These are phyloP conservation scores for Boletus sp. DNA, from an alignment of 768 basidiomycete species.

Conservation along the genomic window DNA sequence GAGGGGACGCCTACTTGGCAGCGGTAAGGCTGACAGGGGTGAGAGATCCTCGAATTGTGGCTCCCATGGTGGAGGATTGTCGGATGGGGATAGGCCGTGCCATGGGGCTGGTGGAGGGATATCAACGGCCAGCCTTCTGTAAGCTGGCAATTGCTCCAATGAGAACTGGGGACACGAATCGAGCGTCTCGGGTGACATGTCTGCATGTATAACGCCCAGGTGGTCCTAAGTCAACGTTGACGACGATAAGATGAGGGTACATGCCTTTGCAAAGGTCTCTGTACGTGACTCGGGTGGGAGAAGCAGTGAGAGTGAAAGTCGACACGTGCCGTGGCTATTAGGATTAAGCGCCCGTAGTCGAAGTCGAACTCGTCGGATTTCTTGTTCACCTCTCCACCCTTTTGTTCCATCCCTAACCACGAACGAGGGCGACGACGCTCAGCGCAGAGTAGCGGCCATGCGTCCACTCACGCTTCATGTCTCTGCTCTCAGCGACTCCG, in stretches of 20 bases:
- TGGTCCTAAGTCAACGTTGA: background rate
- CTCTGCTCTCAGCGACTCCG: conserved; percentile 71
- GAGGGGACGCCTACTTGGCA: conserved; percentile 17
- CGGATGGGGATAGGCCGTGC: background rate
- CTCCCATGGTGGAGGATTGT: conserved; percentile 27
- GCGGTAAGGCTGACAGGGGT: background rate
- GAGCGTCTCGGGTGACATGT: conserved; percentile 1
- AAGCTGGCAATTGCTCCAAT: background rate
- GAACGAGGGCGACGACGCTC: background rate
- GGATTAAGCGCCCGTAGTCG: background rate
- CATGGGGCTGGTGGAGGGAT: background rate
- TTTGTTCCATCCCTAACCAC: background rate
- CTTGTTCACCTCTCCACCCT: background rate
- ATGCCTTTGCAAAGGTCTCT: background rate
- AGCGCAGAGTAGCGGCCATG: conserved; percentile 33
- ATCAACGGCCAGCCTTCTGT: background rate
- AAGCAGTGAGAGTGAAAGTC: background rate
- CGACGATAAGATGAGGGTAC: background rate
- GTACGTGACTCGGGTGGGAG: background rate
- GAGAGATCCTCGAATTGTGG: conserved; percentile 27
- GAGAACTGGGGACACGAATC: background rate
- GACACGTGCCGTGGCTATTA: conserved; percentile 12
- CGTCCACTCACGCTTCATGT: conserved; percentile 65
- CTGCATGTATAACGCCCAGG: background rate
- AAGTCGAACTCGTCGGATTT: background rate